A percentile compares a stretch with the other conserved stretches of the same genome.
These are phyloP conservation scores for Vitis hybrid DNA, from an alignment of 177 flowering plant species.

Conservation along the genomic window DNA sequence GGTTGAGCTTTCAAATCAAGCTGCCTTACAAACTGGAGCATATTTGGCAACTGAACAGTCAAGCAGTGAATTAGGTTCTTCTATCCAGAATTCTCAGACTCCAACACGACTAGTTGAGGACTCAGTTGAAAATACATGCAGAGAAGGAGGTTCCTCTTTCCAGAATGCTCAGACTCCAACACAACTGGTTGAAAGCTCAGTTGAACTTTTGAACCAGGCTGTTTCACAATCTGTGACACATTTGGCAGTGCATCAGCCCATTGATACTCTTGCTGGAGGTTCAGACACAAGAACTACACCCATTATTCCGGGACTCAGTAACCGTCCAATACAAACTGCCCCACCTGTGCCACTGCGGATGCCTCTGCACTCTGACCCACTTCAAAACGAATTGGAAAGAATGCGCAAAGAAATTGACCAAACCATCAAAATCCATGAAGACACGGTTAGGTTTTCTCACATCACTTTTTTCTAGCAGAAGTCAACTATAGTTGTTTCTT, in stretches of 20 bases:
- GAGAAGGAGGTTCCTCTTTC: conserved; percentile 2
- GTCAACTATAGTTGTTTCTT: background rate
- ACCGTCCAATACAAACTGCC: conserved; percentile 21
- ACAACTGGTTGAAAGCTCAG: conserved; percentile 4
- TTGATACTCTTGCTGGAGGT: conserved; percentile 14
- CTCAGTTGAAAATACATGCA: too few relatives aligned
- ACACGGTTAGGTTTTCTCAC: conserved; percentile 38
- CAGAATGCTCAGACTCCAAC: conserved; percentile 16
- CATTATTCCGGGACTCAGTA: conserved; percentile 12
- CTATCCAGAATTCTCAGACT: too few relatives aligned
- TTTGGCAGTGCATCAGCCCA: background rate
- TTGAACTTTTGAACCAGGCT: conserved; percentile 21
- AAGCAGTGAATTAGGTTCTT: too few relatives aligned
- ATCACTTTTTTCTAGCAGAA: background rate
- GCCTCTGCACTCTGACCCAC: conserved; percentile 48
- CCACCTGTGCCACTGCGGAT: conserved; percentile 17
- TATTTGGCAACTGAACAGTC: background rate
- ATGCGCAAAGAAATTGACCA: conserved; percentile 46
- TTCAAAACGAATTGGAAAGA: conserved; percentile 61
- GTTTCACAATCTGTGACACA: conserved; percentile 9
- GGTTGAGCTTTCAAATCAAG: conserved; percentile 20
- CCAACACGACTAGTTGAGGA: too few relatives aligned
- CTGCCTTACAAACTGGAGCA: conserved; percentile 9
- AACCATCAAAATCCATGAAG: conserved; percentile 40
- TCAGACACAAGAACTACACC: conserved; percentile 17